phyloP scores from a whole-genome alignment of 1,139 yeast species.

The Saccharomycopsis crataegensis region DNA sequence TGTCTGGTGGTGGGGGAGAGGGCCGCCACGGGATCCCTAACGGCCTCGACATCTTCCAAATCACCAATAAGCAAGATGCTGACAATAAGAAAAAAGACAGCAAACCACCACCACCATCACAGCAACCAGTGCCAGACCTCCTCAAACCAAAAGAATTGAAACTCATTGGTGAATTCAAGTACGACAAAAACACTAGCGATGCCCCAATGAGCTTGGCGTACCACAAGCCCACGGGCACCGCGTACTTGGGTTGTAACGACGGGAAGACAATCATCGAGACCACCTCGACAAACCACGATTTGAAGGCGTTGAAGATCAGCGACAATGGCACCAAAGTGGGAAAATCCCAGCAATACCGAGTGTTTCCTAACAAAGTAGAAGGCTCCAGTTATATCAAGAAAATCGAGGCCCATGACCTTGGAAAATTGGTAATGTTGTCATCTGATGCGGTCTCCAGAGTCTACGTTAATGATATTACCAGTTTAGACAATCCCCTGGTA shows the following conservation, averaged over 20 bases:
- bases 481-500: not conserved
- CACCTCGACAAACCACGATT: not conserved
- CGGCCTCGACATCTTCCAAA: constrained; percentile 12
- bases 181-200: constrained; percentile 13
- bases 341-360: not conserved
- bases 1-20: constrained; percentile 20
- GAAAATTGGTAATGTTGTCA: not conserved
- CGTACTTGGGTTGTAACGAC: constrained; percentile 14
- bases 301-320: constrained; percentile 4
- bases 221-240: not conserved
- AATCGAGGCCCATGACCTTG: not conserved
- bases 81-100: not conserved
- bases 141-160: constrained; percentile 5
- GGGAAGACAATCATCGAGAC: not conserved
- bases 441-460: constrained; percentile 8
- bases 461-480: not conserved
- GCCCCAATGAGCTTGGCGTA: constrained; percentile 15
- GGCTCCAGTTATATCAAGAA: too few relatives aligned
- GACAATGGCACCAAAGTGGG: not conserved
- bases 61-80: not conserved
- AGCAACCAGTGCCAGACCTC: not conserved
- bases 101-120: too few relatives aligned
- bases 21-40: constrained; percentile 20
- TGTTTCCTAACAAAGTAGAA: too few relatives aligned
- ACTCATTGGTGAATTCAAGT: not conserved